Evolutionary conservation across 2,329 filamentous ascomycete genomes (phyloP).

Genomic region (Samsoniella hepiali): DNA sequence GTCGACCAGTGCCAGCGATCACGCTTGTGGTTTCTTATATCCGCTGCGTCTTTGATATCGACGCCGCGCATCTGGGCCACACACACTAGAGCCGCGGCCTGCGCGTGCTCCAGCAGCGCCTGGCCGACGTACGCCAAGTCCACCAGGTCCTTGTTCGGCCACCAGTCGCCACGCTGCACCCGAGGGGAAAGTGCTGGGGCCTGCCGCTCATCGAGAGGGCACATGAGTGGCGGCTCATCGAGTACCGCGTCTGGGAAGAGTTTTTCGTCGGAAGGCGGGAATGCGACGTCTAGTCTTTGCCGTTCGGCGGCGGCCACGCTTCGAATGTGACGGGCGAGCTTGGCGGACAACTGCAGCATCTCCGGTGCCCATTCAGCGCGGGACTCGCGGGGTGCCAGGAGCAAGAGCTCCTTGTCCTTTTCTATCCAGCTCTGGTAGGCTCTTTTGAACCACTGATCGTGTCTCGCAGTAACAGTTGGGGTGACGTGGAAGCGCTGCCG

Average conservation of each 20-base stretch:
- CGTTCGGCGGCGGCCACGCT: background rate
- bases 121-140: background rate
- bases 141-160: background rate
- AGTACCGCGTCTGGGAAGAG: conserved; percentile 9
- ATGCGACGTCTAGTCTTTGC: background rate
- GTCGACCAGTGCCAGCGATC: background rate
- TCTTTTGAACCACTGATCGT: conserved; percentile 17
- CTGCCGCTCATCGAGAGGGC: background rate
- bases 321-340: background rate
- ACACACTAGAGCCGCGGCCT: background rate
- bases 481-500: conserved; percentile 9
- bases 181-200: background rate
- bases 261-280: conserved; percentile 5
- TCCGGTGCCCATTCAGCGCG: conserved; percentile 10
- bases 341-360: background rate
- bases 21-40: background rate
- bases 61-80: background rate
- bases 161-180: conserved; percentile 6
- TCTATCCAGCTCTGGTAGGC: background rate
- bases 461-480: background rate
- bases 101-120: conserved; percentile 9
- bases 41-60: background rate
- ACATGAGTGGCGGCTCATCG: background rate
- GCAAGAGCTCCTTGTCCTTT: background rate
- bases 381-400: conserved; percentile 1